Base-by-base conservation (phyloP, 1,284 basidiomycete species). In the Testicularia cyperi region DNA sequence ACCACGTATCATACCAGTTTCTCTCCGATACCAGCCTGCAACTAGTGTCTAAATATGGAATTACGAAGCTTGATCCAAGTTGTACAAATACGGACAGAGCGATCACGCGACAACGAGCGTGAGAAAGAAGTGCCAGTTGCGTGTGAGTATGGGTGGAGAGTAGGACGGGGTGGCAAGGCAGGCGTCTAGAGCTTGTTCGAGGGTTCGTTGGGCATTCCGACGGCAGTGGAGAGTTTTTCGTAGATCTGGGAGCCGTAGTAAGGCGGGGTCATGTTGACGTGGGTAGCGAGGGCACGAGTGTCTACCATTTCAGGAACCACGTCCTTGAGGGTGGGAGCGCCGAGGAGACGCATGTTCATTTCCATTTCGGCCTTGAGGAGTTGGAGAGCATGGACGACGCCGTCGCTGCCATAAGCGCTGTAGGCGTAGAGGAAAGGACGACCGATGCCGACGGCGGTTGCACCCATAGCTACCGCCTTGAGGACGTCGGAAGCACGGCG, bases 381-480 rank as follows among this genome's bases (percentile, higher is more conserved):
- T n/a, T 78, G 70, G 8, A 80, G 81, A 16, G 86, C 81, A 72
- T 87, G 88, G 24, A 85, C 80, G 6, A 91, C 89, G 2, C 92
- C 91, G 12, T 83, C 82, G 55, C 85, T 83, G 3, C 89, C 91
- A 46, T 90, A 92, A 8, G 88, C 88, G 83, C 88, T 88, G 78
- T 92, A 89, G 3, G 88, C 89, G 69, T 88, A 92, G 9, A 95
- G 80, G 81, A 94, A 92, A 0, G 87, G 83, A 16, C 92, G 82
- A 0, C 92, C 92, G 25, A 96, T 80, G 1, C 92, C 92, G 6
- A 95, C 90, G 5, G 88, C 90, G 51, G 80, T 87, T 2, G 92
- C 92, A n/a, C 92, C 92, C 20, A 96, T 81, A 60, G 90, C 92
- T 2, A 95, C 78, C 0, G 91, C 90, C 77, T 96, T 96, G 43